A percentile compares a stretch with the other conserved stretches of the same genome.
These are phyloP conservation scores for Chrysopogon serrulatus DNA, from an alignment of 176 grass and related monocot genomes.

Conservation along the genomic window DNA sequence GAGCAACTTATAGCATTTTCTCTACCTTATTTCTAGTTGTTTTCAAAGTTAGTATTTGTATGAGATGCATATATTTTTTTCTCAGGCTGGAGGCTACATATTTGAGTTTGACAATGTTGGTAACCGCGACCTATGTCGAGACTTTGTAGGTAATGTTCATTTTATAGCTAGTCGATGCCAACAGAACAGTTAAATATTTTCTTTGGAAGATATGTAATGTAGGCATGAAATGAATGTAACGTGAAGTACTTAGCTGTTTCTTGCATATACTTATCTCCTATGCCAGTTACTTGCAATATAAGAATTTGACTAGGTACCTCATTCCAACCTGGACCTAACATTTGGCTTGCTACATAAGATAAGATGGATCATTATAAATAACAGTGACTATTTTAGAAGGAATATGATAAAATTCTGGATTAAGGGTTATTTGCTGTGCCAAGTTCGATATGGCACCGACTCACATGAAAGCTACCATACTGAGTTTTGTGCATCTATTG, in stretches of 20 bases:
- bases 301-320: neutral
- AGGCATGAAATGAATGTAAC: neutral
- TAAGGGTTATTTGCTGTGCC: neutral
- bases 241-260: neutral
- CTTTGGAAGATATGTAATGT: neutral
- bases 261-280: neutral
- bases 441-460: neutral
- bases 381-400: neutral
- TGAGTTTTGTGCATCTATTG: neutral
- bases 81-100: conserved; percentile 83
- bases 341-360: neutral
- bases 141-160: conserved; percentile 74
- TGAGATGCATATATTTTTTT: neutral
- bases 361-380: neutral
- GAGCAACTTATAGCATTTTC: neutral
- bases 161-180: neutral
- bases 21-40: neutral
- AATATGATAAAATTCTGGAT: neutral
- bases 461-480: neutral
- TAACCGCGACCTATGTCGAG: conserved; percentile 55
- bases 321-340: neutral
- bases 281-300: neutral
- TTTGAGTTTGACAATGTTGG: conserved; percentile 85
- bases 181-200: neutral
- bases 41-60: neutral